A percentile compares a stretch with the other conserved stretches of the same genome.
Conservation (phyloP, 1,139 yeast species). For the Debaryomyces singareniensis region DNA sequence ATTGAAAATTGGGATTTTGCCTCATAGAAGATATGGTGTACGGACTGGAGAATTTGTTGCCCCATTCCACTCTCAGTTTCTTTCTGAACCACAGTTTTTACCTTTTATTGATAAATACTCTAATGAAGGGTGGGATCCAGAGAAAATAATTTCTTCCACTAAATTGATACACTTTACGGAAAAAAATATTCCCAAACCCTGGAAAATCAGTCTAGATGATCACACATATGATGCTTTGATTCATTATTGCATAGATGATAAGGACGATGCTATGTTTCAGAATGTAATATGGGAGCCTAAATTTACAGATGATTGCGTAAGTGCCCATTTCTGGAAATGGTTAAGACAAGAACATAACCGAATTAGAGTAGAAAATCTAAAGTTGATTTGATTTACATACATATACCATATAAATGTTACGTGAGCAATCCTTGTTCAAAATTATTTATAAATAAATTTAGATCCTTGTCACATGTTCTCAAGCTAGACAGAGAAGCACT, state of each 20-base stretch:
- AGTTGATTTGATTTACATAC: background rate
- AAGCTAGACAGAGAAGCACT: conserved; percentile 19
- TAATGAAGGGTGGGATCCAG: background rate
- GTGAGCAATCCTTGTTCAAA: conserved; percentile 1
- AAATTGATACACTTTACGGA: background rate
- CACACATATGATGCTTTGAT: background rate
- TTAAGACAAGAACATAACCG: conserved; percentile 12
- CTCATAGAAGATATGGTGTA: conserved; percentile 42
- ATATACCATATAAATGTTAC: background rate
- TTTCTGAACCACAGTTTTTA: conserved; percentile 11
- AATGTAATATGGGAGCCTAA: conserved; percentile 19
- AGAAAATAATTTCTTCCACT: background rate
- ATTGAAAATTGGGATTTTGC: conserved; percentile 31
- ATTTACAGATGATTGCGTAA: conserved; percentile 26
- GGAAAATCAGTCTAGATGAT: background rate
- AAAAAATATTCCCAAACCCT: background rate
- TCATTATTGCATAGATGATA: conserved; percentile 6
- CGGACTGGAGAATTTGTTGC: conserved; percentile 45
- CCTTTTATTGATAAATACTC: background rate
- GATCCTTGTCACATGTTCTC: conserved; percentile 19
- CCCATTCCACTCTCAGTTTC: conserved; percentile 16
- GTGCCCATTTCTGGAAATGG: conserved; percentile 28
- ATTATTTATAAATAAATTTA: conserved; percentile 6
- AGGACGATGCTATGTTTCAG: conserved; percentile 11
- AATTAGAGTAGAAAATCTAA: background rate